Evolutionary conservation across 345 rosid species (phyloP), one percentile per base, ranked within the genome.

Genomic region (Sapria himalayana): DNA sequence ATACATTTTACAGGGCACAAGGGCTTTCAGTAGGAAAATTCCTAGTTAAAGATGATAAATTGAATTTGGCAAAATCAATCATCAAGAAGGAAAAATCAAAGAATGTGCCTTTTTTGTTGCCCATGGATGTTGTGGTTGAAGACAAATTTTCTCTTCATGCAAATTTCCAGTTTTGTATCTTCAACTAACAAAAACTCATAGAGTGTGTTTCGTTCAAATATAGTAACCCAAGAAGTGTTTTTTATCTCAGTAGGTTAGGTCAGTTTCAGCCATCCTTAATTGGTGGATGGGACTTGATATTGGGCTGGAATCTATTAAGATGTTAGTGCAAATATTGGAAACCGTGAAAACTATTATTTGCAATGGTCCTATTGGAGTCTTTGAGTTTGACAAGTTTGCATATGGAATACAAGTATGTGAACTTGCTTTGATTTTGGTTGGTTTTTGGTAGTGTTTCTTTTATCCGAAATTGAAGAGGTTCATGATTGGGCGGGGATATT

Each of bases 231-330:
- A 24, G n/a, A 19, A 40, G 29, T 24, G 10, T 19, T 18, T 27
- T 39, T 42, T 31, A 19, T 49, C 12, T 23, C 42, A 65, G 51
- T 78, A 85, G 96, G 36, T 56, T 43, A 92, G 81, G 58, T 60
- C 96, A 13, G 69, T 86, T 40, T 54, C 79, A 19, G 74, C 62
- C 21, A 85, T 85, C 44, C 94, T 86, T 4, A 92, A 81, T 62
- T 93, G 92, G 12, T 85, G 96, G 96, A 85, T 85, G 96, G 96
- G 94, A 41, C 58, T 85, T 48, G 96, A 58, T 37, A 51, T 58
- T 35, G 63, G 63, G 35, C 63, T 57, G 20, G 63, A 58, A 3
- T 51, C 63, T 33, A 50, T 85, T 18, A 78, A 71, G 70, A 67
- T 84, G 37, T 81, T 85, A 71, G 73, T 34, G 8, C 76, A 73